Evolutionary conservation across 2,329 filamentous ascomycete genomes (phyloP).

Genomic region (Myotisia sp.): DNA sequence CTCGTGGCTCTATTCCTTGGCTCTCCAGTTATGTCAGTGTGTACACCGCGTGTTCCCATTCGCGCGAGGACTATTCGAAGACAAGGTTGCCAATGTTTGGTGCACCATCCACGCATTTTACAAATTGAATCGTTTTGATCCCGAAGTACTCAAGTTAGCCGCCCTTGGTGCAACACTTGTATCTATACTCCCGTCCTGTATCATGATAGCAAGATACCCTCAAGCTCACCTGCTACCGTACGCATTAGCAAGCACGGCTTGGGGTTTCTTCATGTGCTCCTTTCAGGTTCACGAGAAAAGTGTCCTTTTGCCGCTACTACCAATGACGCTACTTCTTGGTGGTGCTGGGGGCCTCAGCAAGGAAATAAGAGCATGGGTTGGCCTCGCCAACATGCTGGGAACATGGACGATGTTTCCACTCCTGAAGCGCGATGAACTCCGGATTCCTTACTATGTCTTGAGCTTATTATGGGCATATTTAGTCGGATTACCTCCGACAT

Average conservation of each 20-base stretch:
- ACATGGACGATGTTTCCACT: constrained; percentile 91
- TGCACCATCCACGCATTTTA: constrained; percentile 82
- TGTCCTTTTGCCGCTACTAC: constrained; percentile 76
- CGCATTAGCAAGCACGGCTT: constrained; percentile 69
- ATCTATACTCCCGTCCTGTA: constrained; percentile 64
- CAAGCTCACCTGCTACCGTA: constrained; percentile 62
- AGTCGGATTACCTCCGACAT: constrained; percentile 69
- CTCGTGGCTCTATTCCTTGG: constrained; percentile 56
- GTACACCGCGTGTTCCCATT: constrained; percentile 93
- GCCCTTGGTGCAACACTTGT: constrained; percentile 61
- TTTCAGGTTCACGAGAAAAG: constrained; percentile 99
- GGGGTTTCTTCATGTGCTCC: constrained; percentile 95
- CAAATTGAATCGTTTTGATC: constrained; percentile 66
- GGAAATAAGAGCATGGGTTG: constrained; percentile 73
- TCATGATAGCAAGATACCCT: constrained; percentile 65
- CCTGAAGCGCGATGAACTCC: constrained; percentile 67
- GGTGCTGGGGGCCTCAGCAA: constrained; percentile 63
- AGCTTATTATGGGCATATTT: constrained; percentile 84
- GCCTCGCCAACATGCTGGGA: constrained; percentile 84
- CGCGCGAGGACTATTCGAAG: constrained; percentile 87
- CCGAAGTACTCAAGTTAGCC: constrained; percentile 56
- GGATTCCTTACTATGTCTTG: constrained; percentile 71
- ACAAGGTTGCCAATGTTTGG: constrained; percentile 98
- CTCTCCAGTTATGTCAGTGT: constrained; percentile 69
- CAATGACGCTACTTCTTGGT: constrained; percentile 78